phyloP scores from a whole-genome alignment of 495 filamentous ascomycete species.

The Antarctomyces pellizariae region DNA sequence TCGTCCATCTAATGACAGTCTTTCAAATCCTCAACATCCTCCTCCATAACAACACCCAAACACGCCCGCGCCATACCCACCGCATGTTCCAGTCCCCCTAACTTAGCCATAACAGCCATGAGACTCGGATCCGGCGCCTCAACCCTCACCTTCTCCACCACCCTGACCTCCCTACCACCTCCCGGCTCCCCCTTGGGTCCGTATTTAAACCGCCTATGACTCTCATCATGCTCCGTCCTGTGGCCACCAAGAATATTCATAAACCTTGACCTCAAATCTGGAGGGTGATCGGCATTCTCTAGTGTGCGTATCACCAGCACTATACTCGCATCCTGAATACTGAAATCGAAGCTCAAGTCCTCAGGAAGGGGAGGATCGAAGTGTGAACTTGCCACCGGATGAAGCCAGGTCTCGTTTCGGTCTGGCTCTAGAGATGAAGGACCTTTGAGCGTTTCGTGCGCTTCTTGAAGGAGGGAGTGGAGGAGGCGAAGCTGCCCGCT shows the following conservation, averaged over 20 bases:
- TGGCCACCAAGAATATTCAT: slow-evolving; percentile 33
- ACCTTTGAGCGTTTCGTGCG: slow-evolving; percentile 32
- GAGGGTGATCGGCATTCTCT: slow-evolving; percentile 30
- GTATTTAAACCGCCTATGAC: slow-evolving; percentile 43
- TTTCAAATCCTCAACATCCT: slow-evolving; percentile 19
- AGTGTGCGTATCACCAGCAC: slow-evolving; percentile 61
- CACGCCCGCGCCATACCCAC: slow-evolving; percentile 42
- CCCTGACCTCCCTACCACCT: slow-evolving; percentile 37
- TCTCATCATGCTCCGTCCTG: slow-evolving; percentile 59
- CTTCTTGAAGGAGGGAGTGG: slow-evolving; percentile 50
- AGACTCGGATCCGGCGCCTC: slow-evolving; percentile 82
- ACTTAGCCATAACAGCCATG: slow-evolving; percentile 68
- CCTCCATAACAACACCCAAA: slow-evolving; percentile 63
- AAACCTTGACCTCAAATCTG: too few species aligned
- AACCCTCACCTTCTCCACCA: slow-evolving; percentile 73
- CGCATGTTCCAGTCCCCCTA: slow-evolving; percentile 57
- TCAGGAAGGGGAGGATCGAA: slow-evolving; percentile 23
- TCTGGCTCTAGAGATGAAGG: slow-evolving; percentile 19
- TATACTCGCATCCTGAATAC: slow-evolving; percentile 53
- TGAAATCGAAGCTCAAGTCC: slow-evolving; percentile 49
- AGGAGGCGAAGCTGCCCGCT: slow-evolving; percentile 59
- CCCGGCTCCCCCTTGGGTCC: too few species aligned
- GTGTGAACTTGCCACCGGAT: slow-evolving; percentile 2
- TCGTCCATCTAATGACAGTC: too few species aligned
- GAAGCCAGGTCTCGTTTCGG: neutral